Conservation (phyloP, 495 filamentous ascomycete species). For the Penicillium roqueforti region DNA sequence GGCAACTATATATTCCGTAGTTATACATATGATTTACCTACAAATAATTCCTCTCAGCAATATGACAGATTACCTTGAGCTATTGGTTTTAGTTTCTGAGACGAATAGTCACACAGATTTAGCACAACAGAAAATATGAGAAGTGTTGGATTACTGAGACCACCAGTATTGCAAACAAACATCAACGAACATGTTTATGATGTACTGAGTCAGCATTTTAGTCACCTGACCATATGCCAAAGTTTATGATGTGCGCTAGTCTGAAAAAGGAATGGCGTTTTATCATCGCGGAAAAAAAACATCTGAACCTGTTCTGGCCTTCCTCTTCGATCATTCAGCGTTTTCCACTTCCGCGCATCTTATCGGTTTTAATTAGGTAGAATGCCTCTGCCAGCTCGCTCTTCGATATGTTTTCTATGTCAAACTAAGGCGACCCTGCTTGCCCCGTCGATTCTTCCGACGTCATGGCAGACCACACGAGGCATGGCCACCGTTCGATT, state of each 20-base stretch:
- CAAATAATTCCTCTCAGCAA: background rate
- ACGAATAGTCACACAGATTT: background rate
- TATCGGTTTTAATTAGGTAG: constrained; percentile 21
- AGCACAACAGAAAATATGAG: background rate
- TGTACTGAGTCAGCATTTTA: background rate
- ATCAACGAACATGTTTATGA: no score
- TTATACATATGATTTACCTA: no score
- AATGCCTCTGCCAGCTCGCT: constrained; percentile 33
- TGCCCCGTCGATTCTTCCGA: constrained; percentile 12
- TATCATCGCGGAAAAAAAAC: constrained; percentile 12
- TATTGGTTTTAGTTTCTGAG: background rate
- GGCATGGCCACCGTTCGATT: constrained; percentile 38
- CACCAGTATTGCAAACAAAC: background rate
- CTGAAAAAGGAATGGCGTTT: constrained; percentile 20
- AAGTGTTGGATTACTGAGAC: background rate
- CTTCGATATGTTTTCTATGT: constrained; percentile 39
- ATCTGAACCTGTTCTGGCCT: constrained; percentile 22
- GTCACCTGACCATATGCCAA: constrained; percentile 23
- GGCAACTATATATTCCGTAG: no score
- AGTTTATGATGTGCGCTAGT: constrained; percentile 29
- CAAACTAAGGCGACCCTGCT: constrained; percentile 28
- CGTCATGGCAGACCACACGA: constrained; percentile 36
- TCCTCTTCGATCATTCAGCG: constrained; percentile 4
- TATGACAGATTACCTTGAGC: background rate
- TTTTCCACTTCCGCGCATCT: background rate